These are phyloP conservation scores for Linanthus parryae DNA, from an alignment of 148 eudicot genomes.

Conservation along the genomic window DNA sequence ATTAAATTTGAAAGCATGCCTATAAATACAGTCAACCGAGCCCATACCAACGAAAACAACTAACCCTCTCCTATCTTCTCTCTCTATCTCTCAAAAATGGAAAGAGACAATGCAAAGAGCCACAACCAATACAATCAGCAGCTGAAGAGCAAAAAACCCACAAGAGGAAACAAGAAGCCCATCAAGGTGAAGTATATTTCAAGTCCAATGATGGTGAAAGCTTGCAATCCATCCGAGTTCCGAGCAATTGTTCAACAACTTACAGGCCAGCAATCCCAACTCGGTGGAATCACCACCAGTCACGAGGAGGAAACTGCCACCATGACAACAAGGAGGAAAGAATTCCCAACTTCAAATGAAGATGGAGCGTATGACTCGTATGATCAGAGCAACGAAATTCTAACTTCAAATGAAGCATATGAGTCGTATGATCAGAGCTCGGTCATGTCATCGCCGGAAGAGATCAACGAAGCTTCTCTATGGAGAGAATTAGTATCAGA, in stretches of 20 bases:
- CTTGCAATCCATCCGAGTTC: constrained; percentile 31
- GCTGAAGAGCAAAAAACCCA: constrained; percentile 10
- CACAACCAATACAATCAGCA: background rate
- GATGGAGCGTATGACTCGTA: background rate
- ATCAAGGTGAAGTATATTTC: constrained; percentile 37
- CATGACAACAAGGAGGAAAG: background rate
- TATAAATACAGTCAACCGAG: no score
- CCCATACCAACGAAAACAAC: no score
- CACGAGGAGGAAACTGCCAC: background rate
- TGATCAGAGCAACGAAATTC: background rate
- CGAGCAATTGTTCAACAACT: constrained; percentile 37
- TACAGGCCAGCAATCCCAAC: constrained; percentile 19
- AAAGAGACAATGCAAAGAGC: no score
- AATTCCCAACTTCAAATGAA: background rate
- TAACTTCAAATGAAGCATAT: no score
- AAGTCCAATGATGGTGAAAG: constrained; percentile 33
- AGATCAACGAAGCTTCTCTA: background rate
- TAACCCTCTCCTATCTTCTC: no score
- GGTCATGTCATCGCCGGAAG: background rate
- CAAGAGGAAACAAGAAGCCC: constrained; percentile 19
- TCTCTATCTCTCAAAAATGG: no score
- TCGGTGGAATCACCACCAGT: background rate
- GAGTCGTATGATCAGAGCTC: background rate
- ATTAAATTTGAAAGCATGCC: no score
- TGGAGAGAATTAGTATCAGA: constrained; percentile 5